These are phyloP conservation scores for Rossbeevera mucosa DNA, from an alignment of 768 basidiomycete genomes.

Conservation along the genomic window DNA sequence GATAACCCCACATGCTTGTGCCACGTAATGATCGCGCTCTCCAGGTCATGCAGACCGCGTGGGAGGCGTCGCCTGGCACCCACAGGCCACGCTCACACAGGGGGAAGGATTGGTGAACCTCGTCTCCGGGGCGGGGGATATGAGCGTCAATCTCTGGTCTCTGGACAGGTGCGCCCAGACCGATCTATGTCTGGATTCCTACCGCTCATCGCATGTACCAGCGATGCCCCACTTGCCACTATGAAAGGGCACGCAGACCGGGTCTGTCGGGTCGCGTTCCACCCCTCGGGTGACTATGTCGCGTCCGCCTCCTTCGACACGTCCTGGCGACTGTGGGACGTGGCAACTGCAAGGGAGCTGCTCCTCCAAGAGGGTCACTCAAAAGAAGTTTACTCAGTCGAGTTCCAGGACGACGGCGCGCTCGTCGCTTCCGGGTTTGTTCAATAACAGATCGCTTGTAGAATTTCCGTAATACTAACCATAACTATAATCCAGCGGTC, in stretches of 20 bases:
- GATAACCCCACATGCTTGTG: not conserved
- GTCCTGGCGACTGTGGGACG: slow-evolving; percentile 97
- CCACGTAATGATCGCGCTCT: slow-evolving; percentile 3
- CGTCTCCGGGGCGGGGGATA: slow-evolving; percentile 88
- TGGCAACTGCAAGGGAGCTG: slow-evolving; percentile 72
- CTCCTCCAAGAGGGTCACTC: slow-evolving; percentile 95
- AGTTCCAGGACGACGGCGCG: slow-evolving; percentile 93
- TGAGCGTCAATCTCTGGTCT: slow-evolving; percentile 84
- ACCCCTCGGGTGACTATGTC: slow-evolving; percentile 91
- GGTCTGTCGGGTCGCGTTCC: slow-evolving; percentile 92
- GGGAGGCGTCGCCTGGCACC: slow-evolving; percentile 98
- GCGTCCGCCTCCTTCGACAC: slow-evolving; percentile 96
- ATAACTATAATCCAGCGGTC: slow-evolving; percentile 52
- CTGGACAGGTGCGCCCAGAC: slow-evolving; percentile 57
- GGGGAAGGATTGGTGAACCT: slow-evolving; percentile 67
- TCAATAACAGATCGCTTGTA: not conserved
- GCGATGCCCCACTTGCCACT: slow-evolving; percentile 80
- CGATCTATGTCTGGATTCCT: not conserved
- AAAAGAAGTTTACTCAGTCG: slow-evolving; percentile 93
- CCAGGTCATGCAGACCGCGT: slow-evolving; percentile 86
- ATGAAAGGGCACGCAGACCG: slow-evolving; percentile 88
- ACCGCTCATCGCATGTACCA: slow-evolving; percentile 28
- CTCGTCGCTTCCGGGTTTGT: slow-evolving; percentile 88
- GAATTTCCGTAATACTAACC: not conserved
- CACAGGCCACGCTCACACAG: slow-evolving; percentile 77